phyloP scores from a whole-genome alignment of 1,284 basidiomycete genomes.

The Cystobasidium sp. region DNA sequence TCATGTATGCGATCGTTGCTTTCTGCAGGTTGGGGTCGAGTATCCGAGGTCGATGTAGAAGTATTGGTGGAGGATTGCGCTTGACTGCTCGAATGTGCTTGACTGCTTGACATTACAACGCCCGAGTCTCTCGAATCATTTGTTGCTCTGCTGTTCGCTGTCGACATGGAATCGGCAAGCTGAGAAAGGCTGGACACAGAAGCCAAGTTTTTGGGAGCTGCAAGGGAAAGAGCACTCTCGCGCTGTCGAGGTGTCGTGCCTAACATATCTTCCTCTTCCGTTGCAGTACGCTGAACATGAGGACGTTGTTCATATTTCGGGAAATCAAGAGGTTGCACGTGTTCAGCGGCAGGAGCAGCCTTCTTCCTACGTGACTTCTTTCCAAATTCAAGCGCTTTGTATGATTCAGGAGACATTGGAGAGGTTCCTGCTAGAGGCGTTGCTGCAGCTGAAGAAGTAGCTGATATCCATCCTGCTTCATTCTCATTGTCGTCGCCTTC shows the following conservation, averaged over 20 bases:
- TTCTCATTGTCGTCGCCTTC: background rate
- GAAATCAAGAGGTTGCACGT: constrained; percentile 14
- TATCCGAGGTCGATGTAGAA: background rate
- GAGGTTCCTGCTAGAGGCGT: constrained; percentile 19
- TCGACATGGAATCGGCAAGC: constrained; percentile 1
- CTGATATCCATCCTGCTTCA: constrained; percentile 42
- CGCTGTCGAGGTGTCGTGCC: constrained; percentile 20
- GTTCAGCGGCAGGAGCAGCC: constrained; percentile 5
- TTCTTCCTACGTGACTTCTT: constrained; percentile 36
- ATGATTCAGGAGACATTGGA: constrained; percentile 31
- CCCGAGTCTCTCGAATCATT: background rate
- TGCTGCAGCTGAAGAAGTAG: constrained; percentile 14
- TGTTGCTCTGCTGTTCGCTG: background rate
- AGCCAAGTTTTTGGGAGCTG: constrained; percentile 9
- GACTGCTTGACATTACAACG: background rate
- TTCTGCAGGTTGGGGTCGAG: background rate
- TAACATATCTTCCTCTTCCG: constrained; percentile 16
- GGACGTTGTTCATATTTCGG: constrained; percentile 20
- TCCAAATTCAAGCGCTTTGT: constrained; percentile 35
- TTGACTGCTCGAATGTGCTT: background rate
- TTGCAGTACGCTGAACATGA: constrained; percentile 8
- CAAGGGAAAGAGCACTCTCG: constrained; percentile 19
- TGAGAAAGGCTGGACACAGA: background rate
- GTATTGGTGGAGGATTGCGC: too few relatives aligned
- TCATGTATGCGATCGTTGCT: background rate